Base-by-base conservation (phyloP, 352 stramenopile genomes). In the Thalassiosira pacifica region DNA sequence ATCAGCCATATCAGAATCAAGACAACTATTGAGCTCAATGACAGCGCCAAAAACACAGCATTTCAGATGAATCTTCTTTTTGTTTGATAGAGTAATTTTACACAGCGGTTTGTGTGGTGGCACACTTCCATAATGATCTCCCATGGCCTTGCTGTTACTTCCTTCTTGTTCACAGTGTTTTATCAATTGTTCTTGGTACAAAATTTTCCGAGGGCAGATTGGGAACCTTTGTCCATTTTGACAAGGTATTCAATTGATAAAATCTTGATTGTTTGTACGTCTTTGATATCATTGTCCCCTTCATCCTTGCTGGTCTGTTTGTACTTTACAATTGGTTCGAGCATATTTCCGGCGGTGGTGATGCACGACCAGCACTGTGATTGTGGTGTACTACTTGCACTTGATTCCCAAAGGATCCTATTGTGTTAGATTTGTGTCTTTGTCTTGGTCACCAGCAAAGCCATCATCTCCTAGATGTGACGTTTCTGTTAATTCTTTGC, bases 321-420 rank as follows among this genome's bases (percentile, higher is more conserved):
- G 32, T 26, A 27, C n/a, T 53, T 75, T 67, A 66, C 45, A n/a
- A 57, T n/a, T 57, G 24, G 6, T n/a, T 57, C 11, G 31, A 86
- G 24, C 22, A 82, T 27, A 29, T 91, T 60, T 0, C 87, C 89
- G 24, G 81, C 88, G 29, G 90, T 94, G 9, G 93, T 76, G 18
- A 94, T 85, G 64, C 82, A 91, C 13, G 93, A 70, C 34, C 85
- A n/a, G n/a, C 87, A 70, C 93, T 94, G 16, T 82, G 76, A 83
- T 94, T 88, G 8, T 76, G 75, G 75, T 94, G 88, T 18, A 94
- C 81, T 22, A 93, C 76, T 82, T 93, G 88, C n/a, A n/a, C 10
- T 57, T 57, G 6, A 6, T 13, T 48, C 37, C 6, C 37, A 48
- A 48, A 68, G 29, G 45, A 16, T 40, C 29, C 19, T 40, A 45